A percentile compares a stretch with the other conserved stretches of the same genome.
Conservation (phyloP, 2,329 filamentous ascomycete genomes). For the Lasiodiplodia gonubiensis region DNA sequence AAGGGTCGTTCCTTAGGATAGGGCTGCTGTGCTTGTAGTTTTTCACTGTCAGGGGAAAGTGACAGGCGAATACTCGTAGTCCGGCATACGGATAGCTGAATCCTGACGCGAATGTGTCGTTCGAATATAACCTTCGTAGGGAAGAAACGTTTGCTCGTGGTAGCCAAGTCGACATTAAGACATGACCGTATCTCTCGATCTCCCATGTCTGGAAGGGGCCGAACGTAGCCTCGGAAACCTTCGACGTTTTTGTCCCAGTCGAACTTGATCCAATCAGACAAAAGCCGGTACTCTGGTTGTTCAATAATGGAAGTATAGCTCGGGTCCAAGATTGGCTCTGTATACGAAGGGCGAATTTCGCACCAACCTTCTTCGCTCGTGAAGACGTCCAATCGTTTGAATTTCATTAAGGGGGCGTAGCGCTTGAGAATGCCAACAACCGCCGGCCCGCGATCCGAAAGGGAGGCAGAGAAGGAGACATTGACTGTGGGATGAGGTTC, state of each 20-base stretch:
- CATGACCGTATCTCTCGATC: neutral
- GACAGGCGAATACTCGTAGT: neutral
- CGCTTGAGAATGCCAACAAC: slow-evolving; percentile 36
- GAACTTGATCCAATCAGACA: slow-evolving; percentile 32
- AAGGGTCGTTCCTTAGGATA: neutral
- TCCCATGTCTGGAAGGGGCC: neutral
- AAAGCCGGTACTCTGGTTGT: slow-evolving; percentile 29
- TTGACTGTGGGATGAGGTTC: slow-evolving; percentile 32
- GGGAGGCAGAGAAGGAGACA: slow-evolving; percentile 31
- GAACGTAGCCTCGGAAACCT: slow-evolving; percentile 36
- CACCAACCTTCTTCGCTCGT: slow-evolving; percentile 34
- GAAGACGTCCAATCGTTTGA: slow-evolving; percentile 32
- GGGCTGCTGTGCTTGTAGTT: neutral
- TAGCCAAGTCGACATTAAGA: slow-evolving; percentile 31
- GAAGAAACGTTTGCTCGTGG: slow-evolving; percentile 35
- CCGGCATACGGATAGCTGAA: slow-evolving; percentile 33
- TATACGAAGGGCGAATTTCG: slow-evolving; percentile 34
- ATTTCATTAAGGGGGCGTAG: slow-evolving; percentile 34
- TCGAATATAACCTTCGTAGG: slow-evolving; percentile 39
- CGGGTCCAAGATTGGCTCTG: slow-evolving; percentile 22
- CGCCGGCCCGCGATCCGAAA: slow-evolving; percentile 26
- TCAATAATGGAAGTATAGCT: slow-evolving; percentile 16
- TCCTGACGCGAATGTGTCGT: slow-evolving; percentile 38
- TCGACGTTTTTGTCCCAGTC: slow-evolving; percentile 34
- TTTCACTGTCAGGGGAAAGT: neutral